phyloP scores from a whole-genome alignment of 139 green algal species.

The Trebouxia sp. region DNA sequence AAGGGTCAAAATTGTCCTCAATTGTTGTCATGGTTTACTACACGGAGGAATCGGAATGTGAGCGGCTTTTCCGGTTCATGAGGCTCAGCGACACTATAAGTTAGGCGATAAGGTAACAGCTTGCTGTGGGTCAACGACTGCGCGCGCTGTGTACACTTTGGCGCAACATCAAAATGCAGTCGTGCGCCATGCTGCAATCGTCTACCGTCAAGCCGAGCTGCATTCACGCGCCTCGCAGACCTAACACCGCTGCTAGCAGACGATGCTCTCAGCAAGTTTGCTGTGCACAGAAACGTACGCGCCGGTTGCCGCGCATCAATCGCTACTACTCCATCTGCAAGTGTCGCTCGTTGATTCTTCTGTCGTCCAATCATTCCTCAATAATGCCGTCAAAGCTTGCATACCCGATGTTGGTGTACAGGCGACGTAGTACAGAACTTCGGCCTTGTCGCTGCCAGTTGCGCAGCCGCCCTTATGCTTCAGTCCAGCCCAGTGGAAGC shows the following conservation, averaged over 20 bases:
- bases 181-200: background rate
- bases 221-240: background rate
- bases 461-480: background rate
- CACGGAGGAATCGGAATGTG: background rate
- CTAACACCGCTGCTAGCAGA: background rate
- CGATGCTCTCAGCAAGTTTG: conserved; percentile 3
- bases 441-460: background rate
- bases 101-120: conserved; percentile 10
- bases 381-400: no score
- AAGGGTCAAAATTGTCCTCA: no score
- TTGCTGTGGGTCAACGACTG: background rate
- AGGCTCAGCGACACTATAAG: background rate
- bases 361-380: no score
- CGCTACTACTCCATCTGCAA: no score
- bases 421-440: background rate
- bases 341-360: no score
- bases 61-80: background rate
- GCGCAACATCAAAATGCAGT: background rate
- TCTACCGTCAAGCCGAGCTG: background rate
- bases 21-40: no score
- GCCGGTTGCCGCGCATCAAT: no score
- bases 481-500: background rate
- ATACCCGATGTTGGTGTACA: background rate
- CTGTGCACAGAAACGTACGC: conserved; percentile 10
- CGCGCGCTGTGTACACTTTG: background rate